phyloP scores from a whole-genome alignment of 1,139 yeast genomes.

The Nakaseomyces glabratus region DNA sequence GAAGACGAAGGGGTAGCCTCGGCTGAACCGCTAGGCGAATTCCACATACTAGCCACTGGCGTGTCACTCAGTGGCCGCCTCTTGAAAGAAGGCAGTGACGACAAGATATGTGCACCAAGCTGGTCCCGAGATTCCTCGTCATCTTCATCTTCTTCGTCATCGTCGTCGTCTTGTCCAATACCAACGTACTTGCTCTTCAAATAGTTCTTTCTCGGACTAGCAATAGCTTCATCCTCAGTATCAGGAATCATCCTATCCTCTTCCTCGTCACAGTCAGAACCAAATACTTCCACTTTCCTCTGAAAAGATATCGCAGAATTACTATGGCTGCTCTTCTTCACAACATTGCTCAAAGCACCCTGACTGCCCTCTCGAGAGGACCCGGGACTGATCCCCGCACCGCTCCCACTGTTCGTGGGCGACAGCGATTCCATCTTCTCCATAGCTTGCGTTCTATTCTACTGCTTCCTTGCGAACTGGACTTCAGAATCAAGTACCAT shows the following conservation, averaged over 20 bases:
- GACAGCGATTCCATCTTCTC: no score
- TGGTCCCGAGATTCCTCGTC: slow-evolving; percentile 1
- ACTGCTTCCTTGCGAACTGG: no score
- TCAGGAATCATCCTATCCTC: slow-evolving; percentile 4
- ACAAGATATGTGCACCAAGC: not conserved
- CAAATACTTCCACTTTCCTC: slow-evolving; percentile 4
- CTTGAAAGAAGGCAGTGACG: slow-evolving; percentile 45
- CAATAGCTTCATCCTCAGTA: slow-evolving; percentile 5
- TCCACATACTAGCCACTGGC: slow-evolving; percentile 46
- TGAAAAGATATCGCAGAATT: slow-evolving; percentile 1
- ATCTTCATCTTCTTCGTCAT: slow-evolving; percentile 1
- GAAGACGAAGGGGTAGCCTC: slow-evolving; percentile 28
- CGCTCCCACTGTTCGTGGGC: slow-evolving; percentile 4
- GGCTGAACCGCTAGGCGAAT: slow-evolving; percentile 41
- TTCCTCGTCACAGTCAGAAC: slow-evolving; percentile 5
- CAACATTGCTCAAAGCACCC: no score
- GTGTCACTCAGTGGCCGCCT: slow-evolving; percentile 66
- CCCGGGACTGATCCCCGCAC: no score
- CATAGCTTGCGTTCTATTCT: no score
- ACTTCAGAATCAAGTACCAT: no score
- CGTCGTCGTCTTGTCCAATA: not conserved
- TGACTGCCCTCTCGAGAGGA: no score
- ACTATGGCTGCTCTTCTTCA: not conserved
- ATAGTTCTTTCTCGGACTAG: not conserved
- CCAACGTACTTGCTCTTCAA: slow-evolving; percentile 4